A percentile compares a stretch with the other conserved stretches of the same genome.
phyloP scores from a whole-genome alignment of 2,329 filamentous ascomycete genomes.

The Raffaelea arxii region DNA sequence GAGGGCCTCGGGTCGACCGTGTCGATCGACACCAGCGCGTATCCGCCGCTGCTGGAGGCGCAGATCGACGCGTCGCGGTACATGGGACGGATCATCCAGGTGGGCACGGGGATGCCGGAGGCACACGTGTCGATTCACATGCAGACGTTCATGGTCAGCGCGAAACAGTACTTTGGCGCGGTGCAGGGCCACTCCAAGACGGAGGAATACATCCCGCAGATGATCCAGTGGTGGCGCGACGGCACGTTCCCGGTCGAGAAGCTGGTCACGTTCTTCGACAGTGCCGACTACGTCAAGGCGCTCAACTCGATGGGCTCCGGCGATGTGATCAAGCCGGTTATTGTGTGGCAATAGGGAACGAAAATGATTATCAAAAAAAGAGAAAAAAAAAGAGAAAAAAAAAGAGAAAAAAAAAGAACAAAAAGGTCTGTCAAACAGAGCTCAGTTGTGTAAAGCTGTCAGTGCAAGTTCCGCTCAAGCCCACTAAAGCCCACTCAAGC shows the following conservation, averaged over 20 bases:
- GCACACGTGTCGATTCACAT: conserved; percentile 1
- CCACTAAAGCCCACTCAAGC: too few relatives aligned
- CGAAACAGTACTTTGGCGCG: conserved; percentile 5
- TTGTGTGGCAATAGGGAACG: neutral
- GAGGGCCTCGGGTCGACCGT: conserved; percentile 1
- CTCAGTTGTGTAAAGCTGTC: too few relatives aligned
- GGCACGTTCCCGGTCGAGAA: conserved; percentile 1
- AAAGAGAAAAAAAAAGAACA: too few relatives aligned
- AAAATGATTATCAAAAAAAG: too few relatives aligned
- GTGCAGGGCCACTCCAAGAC: conserved; percentile 3
- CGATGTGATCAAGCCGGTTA: neutral
- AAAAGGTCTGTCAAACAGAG: too few relatives aligned
- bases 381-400: too few relatives aligned
- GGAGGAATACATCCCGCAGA: neutral
- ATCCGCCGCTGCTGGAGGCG: conserved; percentile 3
- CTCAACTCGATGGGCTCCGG: neutral
- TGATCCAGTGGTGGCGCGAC: conserved; percentile 6
- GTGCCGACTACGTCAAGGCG: neutral
- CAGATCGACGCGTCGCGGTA: conserved; percentile 2
- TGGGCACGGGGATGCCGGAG: conserved; percentile 5
- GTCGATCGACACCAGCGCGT: conserved; percentile 1
- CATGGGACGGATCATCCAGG: conserved; percentile 4
- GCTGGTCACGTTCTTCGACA: conserved; percentile 2
- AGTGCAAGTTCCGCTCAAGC: too few relatives aligned
- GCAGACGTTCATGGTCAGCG: conserved; percentile 6